These are phyloP conservation scores for Actinomortierella ambigua DNA, from an alignment of 371 early-diverging fungal genomes.

Conservation along the genomic window DNA sequence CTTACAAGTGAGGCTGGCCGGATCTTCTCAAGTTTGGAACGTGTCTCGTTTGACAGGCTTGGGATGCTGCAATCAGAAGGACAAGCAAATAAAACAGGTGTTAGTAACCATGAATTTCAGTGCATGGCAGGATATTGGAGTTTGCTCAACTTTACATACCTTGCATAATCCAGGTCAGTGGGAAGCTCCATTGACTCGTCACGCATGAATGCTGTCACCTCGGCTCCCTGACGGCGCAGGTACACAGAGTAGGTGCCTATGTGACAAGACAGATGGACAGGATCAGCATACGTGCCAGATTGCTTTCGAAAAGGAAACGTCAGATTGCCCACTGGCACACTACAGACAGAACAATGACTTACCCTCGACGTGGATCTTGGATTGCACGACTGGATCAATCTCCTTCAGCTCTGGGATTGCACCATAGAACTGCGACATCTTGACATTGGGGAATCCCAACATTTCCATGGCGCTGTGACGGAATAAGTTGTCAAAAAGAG, in stretches of 20 bases:
- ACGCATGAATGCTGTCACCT: slow-evolving; percentile 66
- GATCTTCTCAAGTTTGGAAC: slow-evolving; percentile 66
- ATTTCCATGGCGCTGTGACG: slow-evolving; percentile 58
- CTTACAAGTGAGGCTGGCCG: slow-evolving; percentile 78
- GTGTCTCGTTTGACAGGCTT: slow-evolving; percentile 74
- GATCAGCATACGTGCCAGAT: not conserved
- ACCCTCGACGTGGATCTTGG: slow-evolving; percentile 63
- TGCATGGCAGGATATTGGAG: not conserved
- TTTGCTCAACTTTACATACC: slow-evolving; percentile 42
- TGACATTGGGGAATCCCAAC: slow-evolving; percentile 53
- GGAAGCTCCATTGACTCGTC: slow-evolving; percentile 73
- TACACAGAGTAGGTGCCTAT: slow-evolving; percentile 74
- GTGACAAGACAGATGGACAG: not conserved
- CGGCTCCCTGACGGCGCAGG: slow-evolving; percentile 66
- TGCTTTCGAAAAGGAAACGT: no score
- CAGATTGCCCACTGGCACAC: no score
- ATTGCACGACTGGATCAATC: slow-evolving; percentile 49
- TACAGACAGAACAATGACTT: no score
- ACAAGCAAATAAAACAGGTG: not conserved
- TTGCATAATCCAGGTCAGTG: slow-evolving; percentile 67
- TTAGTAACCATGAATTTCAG: no score
- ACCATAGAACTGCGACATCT: slow-evolving; percentile 50
- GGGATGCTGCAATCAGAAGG: slow-evolving; percentile 49
- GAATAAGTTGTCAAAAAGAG: not conserved
- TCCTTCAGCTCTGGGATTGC: slow-evolving; percentile 54